These are phyloP conservation scores for Phytopythium vexans DNA, from an alignment of 352 stramenopile genomes.

Conservation along the genomic window DNA sequence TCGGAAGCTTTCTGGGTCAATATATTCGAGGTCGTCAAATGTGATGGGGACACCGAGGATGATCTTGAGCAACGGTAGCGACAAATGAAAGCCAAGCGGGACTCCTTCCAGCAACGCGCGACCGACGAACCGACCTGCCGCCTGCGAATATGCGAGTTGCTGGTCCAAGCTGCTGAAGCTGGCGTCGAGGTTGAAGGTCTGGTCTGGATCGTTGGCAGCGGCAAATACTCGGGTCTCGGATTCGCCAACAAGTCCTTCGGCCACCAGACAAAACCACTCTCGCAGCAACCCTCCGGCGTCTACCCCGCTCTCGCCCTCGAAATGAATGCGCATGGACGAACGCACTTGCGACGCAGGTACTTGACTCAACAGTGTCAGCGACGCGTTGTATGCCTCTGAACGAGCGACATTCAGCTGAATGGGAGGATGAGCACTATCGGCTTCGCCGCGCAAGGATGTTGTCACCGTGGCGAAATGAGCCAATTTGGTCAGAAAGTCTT, in stretches of 20 bases:
- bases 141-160: conserved; percentile 29
- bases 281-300: conserved; percentile 65
- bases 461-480: no score
- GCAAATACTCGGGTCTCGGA: conserved; percentile 18
- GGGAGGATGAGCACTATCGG: no score
- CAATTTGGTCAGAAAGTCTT: no score
- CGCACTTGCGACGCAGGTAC: conserved; percentile 22
- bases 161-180: conserved; percentile 17
- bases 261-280: conserved; percentile 69
- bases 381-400: conserved; percentile 19
- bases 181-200: conserved; percentile 31
- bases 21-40: conserved; percentile 88
- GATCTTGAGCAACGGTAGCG: conserved; percentile 94
- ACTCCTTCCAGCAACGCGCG: conserved; percentile 75
- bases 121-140: conserved; percentile 29
- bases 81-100: conserved; percentile 89
- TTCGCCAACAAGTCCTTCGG: conserved; percentile 35
- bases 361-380: conserved; percentile 26
- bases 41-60: conserved; percentile 91
- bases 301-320: conserved; percentile 54
- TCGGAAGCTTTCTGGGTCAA: conserved; percentile 31
- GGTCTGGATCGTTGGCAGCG: conserved; percentile 22
- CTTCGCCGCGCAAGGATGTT: no score
- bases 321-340: conserved; percentile 45
- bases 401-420: no score